A percentile compares a stretch with the other conserved stretches of the same genome.
phyloP scores from a whole-genome alignment of 805 yeast genomes.

The Suhomyces sp. region DNA sequence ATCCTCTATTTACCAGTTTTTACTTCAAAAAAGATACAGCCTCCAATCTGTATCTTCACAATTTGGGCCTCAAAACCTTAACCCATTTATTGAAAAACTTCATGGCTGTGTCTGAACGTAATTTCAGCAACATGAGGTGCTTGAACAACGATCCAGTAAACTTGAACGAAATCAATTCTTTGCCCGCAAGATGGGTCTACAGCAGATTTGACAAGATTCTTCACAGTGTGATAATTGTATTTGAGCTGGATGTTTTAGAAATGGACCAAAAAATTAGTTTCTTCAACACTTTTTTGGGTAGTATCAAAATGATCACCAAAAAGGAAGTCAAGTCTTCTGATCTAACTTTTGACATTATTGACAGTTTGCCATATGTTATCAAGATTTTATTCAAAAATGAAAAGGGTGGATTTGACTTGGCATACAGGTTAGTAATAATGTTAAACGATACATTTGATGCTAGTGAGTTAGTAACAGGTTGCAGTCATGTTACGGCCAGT shows the following conservation, averaged over 20 bases:
- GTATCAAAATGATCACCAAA: slow-evolving; percentile 26
- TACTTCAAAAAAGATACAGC: slow-evolving; percentile 28
- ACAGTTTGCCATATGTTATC: slow-evolving; percentile 27
- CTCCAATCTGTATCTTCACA: slow-evolving; percentile 23
- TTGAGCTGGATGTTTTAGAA: slow-evolving; percentile 22
- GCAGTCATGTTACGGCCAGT: background rate
- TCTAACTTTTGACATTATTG: slow-evolving; percentile 31
- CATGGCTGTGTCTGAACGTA: slow-evolving; percentile 17
- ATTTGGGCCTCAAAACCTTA: slow-evolving; percentile 28
- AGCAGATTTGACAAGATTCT: slow-evolving; percentile 29
- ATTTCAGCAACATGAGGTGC: slow-evolving; percentile 27
- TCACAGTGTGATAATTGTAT: slow-evolving; percentile 21
- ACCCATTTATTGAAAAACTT: slow-evolving; percentile 23
- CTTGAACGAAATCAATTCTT: slow-evolving; percentile 28
- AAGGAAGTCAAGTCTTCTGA: slow-evolving; percentile 29
- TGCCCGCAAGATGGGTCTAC: slow-evolving; percentile 35
- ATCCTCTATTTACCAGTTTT: slow-evolving; percentile 28
- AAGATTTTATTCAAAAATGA: slow-evolving; percentile 18
- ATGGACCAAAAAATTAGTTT: slow-evolving; percentile 23
- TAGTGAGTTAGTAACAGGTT: slow-evolving; percentile 2
- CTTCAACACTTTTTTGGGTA: slow-evolving; percentile 22
- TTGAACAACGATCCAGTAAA: slow-evolving; percentile 30
- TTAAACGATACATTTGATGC: slow-evolving; percentile 35
- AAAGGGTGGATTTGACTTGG: slow-evolving; percentile 16
- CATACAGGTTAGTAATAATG: slow-evolving; percentile 23